Evolutionary conservation across 108 stramenopile genomes (phyloP).

Genomic region (Skeletonema costatum): DNA sequence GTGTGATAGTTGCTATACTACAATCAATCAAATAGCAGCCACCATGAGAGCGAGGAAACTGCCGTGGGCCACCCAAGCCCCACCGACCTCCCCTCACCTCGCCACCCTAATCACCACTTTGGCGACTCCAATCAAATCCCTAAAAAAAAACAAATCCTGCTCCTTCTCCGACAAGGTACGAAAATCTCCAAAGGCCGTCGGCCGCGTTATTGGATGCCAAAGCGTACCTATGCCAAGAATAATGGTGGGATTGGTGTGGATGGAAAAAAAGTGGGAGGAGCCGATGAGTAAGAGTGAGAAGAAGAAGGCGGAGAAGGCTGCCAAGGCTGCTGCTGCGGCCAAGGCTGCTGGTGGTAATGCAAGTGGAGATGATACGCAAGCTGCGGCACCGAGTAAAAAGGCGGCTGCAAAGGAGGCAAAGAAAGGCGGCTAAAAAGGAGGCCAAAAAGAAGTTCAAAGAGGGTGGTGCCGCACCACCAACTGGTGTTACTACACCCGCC

Average conservation of each 20-base stretch:
- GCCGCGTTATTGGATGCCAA: slow-evolving; percentile 60
- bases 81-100: slow-evolving; percentile 47
- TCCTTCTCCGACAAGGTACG: slow-evolving; percentile 55
- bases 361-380: slow-evolving; percentile 24
- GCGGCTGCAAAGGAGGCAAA: slow-evolving; percentile 75
- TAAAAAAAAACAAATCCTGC: slow-evolving; percentile 67
- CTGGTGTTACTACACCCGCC: slow-evolving; percentile 11
- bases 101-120: slow-evolving; percentile 52
- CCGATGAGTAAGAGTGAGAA: slow-evolving; percentile 74
- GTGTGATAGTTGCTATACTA: too few species aligned
- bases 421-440: slow-evolving; percentile 88
- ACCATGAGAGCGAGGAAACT: slow-evolving; percentile 43
- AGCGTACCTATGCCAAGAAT: slow-evolving; percentile 62
- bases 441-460: slow-evolving; percentile 76
- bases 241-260: slow-evolving; percentile 84
- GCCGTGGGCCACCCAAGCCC: slow-evolving; percentile 36
- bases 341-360: slow-evolving; percentile 12
- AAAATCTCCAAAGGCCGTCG: slow-evolving; percentile 53
- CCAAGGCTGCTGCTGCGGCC: slow-evolving; percentile 29
- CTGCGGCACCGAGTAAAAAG: slow-evolving; percentile 20
- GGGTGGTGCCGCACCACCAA: slow-evolving; percentile 30
- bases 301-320: slow-evolving; percentile 68
- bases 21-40: neutral
- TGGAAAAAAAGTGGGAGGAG: slow-evolving; percentile 71
- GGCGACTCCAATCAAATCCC: slow-evolving; percentile 55